Evolutionary conservation across 2,329 filamentous ascomycete species (phyloP).

Genomic region (Helotiales sp.): DNA sequence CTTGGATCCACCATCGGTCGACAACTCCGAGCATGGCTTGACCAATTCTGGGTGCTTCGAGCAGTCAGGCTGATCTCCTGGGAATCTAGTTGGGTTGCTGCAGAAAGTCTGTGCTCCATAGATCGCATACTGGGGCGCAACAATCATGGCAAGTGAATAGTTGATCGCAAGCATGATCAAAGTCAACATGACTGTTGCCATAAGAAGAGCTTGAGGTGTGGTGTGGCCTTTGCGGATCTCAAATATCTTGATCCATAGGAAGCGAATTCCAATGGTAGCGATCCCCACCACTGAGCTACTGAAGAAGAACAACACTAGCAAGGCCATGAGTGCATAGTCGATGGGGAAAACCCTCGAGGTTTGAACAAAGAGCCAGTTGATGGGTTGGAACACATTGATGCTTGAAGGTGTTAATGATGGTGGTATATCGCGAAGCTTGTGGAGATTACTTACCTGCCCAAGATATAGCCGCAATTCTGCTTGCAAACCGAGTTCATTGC

Average conservation of each 20-base stretch:
- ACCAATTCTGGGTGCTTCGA: slow-evolving; percentile 68
- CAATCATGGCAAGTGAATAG: slow-evolving; percentile 87
- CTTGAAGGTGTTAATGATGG: slow-evolving; percentile 39
- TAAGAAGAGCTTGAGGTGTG: slow-evolving; percentile 84
- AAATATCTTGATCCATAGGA: slow-evolving; percentile 94
- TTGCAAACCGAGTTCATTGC: slow-evolving; percentile 94
- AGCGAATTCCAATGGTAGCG: slow-evolving; percentile 85
- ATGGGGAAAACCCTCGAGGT: slow-evolving; percentile 83
- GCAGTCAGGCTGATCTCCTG: slow-evolving; percentile 74
- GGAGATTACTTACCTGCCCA: slow-evolving; percentile 51
- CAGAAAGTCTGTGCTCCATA: slow-evolving; percentile 96
- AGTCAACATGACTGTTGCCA: slow-evolving; percentile 87
- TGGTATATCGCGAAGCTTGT: not conserved
- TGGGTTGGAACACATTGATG: slow-evolving; percentile 90
- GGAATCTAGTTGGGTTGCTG: slow-evolving; percentile 63
- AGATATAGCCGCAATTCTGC: slow-evolving; percentile 84
- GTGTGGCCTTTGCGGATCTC: slow-evolving; percentile 87
- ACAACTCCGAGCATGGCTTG: slow-evolving; percentile 77
- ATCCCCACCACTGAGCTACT: slow-evolving; percentile 84
- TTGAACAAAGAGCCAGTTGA: slow-evolving; percentile 86
- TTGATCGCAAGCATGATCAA: slow-evolving; percentile 89
- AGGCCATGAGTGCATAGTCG: slow-evolving; percentile 86
- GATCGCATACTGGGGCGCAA: slow-evolving; percentile 93
- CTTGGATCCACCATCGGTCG: slow-evolving; percentile 68
- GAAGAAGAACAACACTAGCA: slow-evolving; percentile 86